phyloP scores from a whole-genome alignment of 2,329 filamentous ascomycete genomes.

The Diatrype stigma region DNA sequence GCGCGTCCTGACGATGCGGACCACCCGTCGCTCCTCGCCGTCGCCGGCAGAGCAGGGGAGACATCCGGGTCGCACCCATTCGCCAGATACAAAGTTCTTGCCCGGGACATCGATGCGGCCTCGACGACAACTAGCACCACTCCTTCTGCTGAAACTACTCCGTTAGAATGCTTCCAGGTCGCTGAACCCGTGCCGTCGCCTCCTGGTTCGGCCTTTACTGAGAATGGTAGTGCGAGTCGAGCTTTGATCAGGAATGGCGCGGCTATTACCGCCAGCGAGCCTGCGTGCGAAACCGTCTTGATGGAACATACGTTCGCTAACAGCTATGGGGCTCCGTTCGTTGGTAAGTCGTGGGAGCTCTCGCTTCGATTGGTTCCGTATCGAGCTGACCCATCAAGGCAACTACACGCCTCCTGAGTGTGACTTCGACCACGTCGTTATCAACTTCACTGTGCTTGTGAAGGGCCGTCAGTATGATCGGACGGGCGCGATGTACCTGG shows the following conservation, averaged over 20 bases:
- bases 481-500: conserved; percentile 70
- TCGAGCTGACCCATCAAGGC: conserved; percentile 36
- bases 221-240: conserved; percentile 13
- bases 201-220: conserved; percentile 29
- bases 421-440: conserved; percentile 67
- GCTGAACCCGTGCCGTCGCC: conserved; percentile 60
- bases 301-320: conserved; percentile 68
- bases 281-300: conserved; percentile 50
- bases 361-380: neutral
- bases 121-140: conserved; percentile 5
- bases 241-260: conserved; percentile 10
- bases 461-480: conserved; percentile 73
- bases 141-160: conserved; percentile 10
- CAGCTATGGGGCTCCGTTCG: conserved; percentile 70
- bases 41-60: conserved; percentile 1
- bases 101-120: conserved; percentile 1
- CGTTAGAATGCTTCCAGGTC: conserved; percentile 64
- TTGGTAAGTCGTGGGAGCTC: conserved; percentile 53
- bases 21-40: conserved; percentile 5
- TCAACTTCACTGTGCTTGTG: conserved; percentile 73
- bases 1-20: conserved; percentile 15
- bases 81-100: conserved; percentile 16
- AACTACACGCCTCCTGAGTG: conserved; percentile 64
- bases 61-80: conserved; percentile 16
- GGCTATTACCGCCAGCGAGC: conserved; percentile 17